Percentiles rank a stretch among this genome's conserved stretches.
Conservation (phyloP, 1,284 basidiomycete genomes). For the Schizopora paradoxa region DNA sequence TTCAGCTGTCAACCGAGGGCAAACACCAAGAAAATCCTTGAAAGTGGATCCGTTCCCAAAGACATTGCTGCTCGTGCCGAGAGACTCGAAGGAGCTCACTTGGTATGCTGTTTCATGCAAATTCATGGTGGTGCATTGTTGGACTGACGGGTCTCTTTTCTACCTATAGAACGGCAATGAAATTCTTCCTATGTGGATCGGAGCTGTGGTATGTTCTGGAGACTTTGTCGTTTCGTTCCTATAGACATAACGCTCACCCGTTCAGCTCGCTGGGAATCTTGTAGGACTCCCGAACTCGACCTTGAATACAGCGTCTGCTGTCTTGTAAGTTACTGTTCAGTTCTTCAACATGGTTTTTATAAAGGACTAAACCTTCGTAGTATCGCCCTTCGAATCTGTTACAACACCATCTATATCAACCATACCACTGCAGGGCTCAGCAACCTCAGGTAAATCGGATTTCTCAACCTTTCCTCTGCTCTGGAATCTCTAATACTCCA, state of each 20-base stretch:
- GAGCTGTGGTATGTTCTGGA: conserved; percentile 19
- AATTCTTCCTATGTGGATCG: conserved; percentile 21
- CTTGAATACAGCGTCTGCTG: conserved; percentile 19
- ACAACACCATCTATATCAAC: conserved; percentile 23
- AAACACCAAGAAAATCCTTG: conserved; percentile 15
- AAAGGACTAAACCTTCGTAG: neutral
- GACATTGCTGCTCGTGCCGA: conserved; percentile 13
- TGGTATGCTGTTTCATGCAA: conserved; percentile 8
- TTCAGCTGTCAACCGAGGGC: conserved; percentile 17
- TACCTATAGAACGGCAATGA: conserved; percentile 21
- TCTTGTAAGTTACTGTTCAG: conserved; percentile 15
- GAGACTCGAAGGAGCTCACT: conserved; percentile 20
- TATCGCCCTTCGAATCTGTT: conserved; percentile 17
- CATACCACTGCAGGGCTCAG: conserved; percentile 13
- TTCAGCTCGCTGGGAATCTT: conserved; percentile 20
- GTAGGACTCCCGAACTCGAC: conserved; percentile 20
- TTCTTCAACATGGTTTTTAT: neutral
- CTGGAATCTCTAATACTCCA: neutral
- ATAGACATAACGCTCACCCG: neutral
- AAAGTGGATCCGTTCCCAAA: conserved; percentile 12
- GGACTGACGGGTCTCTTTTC: neutral
- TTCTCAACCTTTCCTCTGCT: neutral
- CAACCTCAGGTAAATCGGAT: conserved; percentile 14
- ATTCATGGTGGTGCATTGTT: neutral
- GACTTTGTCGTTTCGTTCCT: neutral